A percentile compares a stretch with the other conserved stretches of the same genome.
Conservation (phyloP, 2,329 filamentous ascomycete species). For the Gyromitra esculenta region DNA sequence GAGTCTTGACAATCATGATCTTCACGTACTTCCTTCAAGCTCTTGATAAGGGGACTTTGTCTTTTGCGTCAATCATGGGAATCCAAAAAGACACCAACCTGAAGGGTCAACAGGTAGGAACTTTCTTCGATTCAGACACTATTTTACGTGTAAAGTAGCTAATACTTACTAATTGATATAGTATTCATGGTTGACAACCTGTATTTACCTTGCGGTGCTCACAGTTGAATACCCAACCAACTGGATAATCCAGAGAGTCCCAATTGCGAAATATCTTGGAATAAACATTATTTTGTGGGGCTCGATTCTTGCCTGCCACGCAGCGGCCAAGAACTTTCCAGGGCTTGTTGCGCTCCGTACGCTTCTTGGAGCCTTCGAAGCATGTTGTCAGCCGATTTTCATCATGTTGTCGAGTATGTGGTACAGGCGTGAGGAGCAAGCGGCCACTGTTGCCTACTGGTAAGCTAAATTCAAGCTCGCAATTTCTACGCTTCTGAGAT, state of each 20-base stretch:
- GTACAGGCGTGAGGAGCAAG: conserved; percentile 76
- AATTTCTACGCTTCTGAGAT: background rate
- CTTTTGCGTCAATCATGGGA: conserved; percentile 72
- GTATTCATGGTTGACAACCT: conserved; percentile 77
- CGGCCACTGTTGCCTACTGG: conserved; percentile 74
- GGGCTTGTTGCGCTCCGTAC: conserved; percentile 71
- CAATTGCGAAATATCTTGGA: conserved; percentile 73
- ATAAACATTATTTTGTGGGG: conserved; percentile 74
- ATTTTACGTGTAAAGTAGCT: conserved; percentile 8
- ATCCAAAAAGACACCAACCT: conserved; percentile 62
- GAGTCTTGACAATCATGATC: conserved; percentile 76
- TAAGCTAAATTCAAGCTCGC: background rate
- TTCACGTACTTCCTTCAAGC: conserved; percentile 77
- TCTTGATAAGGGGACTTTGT: conserved; percentile 74
- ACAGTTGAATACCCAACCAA: conserved; percentile 78
- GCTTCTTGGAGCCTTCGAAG: conserved; percentile 76
- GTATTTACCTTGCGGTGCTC: conserved; percentile 77
- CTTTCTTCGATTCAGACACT: background rate
- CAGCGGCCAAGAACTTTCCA: conserved; percentile 70
- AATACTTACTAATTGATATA: conserved; percentile 59
- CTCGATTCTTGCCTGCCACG: conserved; percentile 68
- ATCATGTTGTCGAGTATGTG: conserved; percentile 74
- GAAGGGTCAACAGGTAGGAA: conserved; percentile 54
- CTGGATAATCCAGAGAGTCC: conserved; percentile 71
- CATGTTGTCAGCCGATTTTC: conserved; percentile 74